A percentile compares a stretch with the other conserved stretches of the same genome.
Evolutionary conservation across 1,139 yeast genomes (phyloP).

Genomic region (Groenewaldozyma sp.): DNA sequence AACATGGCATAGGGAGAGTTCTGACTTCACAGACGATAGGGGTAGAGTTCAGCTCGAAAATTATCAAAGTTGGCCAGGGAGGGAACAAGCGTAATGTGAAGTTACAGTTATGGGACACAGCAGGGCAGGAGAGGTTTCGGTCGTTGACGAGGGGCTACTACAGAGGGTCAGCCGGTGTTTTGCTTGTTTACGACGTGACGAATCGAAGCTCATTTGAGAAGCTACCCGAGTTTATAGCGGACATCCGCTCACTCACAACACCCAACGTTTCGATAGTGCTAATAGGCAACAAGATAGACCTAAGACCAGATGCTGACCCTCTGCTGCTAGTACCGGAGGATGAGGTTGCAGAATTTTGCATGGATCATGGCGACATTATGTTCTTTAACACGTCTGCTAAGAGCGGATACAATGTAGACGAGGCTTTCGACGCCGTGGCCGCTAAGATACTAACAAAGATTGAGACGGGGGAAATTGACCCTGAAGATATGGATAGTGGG

Average conservation of each 20-base stretch:
- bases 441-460: conserved; percentile 35
- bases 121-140: conserved; percentile 71
- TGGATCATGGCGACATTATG: conserved; percentile 27
- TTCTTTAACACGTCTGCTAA: conserved; percentile 40
- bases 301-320: conserved; percentile 24
- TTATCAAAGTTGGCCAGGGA: conserved; percentile 32
- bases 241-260: conserved; percentile 38
- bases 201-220: conserved; percentile 43
- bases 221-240: conserved; percentile 40
- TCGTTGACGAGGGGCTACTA: conserved; percentile 69
- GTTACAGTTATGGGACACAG: conserved; percentile 60
- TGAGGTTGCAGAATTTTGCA: conserved; percentile 30
- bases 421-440: conserved; percentile 42
- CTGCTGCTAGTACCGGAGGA: conserved; percentile 26
- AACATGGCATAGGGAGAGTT: conserved; percentile 22
- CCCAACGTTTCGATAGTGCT: conserved; percentile 36
- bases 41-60: conserved; percentile 41
- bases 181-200: conserved; percentile 64
- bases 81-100: conserved; percentile 28
- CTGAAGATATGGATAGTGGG: conserved; percentile 36
- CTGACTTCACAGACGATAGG: conserved; percentile 39
- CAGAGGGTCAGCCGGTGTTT: conserved; percentile 74
- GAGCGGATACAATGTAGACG: conserved; percentile 53
- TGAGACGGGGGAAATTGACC: conserved; percentile 38
- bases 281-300: conserved; percentile 42